Conservation (phyloP, 106 monocot species). For the Allium cepa region DNA sequence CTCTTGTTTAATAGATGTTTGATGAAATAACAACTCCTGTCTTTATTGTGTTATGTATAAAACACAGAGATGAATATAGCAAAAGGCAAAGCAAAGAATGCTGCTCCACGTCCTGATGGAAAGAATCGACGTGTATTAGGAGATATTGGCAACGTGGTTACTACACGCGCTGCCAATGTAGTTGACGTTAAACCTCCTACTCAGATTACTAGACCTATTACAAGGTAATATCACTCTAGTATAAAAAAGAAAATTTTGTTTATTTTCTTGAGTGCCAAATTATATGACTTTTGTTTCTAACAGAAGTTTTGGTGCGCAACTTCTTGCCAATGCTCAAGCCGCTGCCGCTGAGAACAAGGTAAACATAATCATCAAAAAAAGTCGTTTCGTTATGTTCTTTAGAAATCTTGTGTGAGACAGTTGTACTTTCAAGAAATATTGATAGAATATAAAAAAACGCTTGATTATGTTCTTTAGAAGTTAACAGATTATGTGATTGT, state of each 20-base stretch:
- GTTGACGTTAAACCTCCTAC: conserved; percentile 4
- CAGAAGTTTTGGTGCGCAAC: conserved; percentile 45
- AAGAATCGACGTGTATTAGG: conserved; percentile 17
- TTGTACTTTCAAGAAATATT: no score
- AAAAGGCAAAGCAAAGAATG: conserved; percentile 9
- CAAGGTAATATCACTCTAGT: conserved; percentile 5
- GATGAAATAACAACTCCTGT: not conserved
- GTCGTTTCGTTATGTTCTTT: no score
- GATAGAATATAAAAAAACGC: no score
- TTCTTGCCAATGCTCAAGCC: conserved; percentile 39
- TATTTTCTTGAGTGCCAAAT: no score
- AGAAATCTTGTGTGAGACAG: no score
- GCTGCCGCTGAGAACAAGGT: conserved; percentile 11
- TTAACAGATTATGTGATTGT: no score
- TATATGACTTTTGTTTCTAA: not conserved
- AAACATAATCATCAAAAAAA: no score
- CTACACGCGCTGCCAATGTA: not conserved
- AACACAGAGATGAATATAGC: not conserved
- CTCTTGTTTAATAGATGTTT: not conserved
- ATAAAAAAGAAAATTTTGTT: no score
- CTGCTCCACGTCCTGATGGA: conserved; percentile 3
- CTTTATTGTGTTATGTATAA: not conserved
- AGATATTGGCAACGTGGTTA: conserved; percentile 19
- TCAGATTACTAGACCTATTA: conserved; percentile 13
- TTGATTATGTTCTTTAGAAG: no score